Percentiles rank a stretch among this genome's conserved stretches.
phyloP scores from a whole-genome alignment of 192 early-diverging fungal species.

The Coemansia aciculifera region DNA sequence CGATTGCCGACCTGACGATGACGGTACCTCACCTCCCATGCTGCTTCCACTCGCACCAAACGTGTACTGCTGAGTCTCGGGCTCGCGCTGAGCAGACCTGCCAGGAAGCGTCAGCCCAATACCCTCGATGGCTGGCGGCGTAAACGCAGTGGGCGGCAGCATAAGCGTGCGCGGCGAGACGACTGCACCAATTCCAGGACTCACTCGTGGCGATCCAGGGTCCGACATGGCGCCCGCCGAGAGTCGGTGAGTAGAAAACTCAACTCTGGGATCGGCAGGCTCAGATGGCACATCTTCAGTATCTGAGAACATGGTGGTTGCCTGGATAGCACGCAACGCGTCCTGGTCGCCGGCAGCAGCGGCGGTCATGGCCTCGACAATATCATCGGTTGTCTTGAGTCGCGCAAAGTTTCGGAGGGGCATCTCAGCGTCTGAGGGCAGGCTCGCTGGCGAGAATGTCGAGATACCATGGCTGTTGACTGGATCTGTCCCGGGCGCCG shows the following conservation, averaged over 20 bases:
- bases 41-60: background rate
- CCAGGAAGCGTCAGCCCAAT: conserved; percentile 2
- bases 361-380: conserved; percentile 43
- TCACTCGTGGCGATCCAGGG: conserved; percentile 5
- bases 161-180: background rate
- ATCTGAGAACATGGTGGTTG: conserved; percentile 33
- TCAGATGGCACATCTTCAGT: conserved; percentile 33
- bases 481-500: background rate
- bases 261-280: conserved; percentile 24
- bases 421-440: background rate
- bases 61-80: background rate
- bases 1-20: background rate
- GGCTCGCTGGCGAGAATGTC: conserved; percentile 19
- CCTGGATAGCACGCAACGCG: conserved; percentile 43
- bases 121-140: background rate
- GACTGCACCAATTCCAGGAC: background rate
- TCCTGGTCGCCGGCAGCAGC: conserved; percentile 51
- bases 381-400: conserved; percentile 39
- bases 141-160: background rate
- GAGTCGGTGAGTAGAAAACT: conserved; percentile 14
- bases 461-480: conserved; percentile 10
- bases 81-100: background rate
- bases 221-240: background rate
- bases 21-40: background rate
- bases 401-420: conserved; percentile 23